Evolutionary conservation across 2,329 filamentous ascomycete genomes (phyloP), one percentile per base, ranked within the genome.

Genomic region (Microsporum canis): DNA sequence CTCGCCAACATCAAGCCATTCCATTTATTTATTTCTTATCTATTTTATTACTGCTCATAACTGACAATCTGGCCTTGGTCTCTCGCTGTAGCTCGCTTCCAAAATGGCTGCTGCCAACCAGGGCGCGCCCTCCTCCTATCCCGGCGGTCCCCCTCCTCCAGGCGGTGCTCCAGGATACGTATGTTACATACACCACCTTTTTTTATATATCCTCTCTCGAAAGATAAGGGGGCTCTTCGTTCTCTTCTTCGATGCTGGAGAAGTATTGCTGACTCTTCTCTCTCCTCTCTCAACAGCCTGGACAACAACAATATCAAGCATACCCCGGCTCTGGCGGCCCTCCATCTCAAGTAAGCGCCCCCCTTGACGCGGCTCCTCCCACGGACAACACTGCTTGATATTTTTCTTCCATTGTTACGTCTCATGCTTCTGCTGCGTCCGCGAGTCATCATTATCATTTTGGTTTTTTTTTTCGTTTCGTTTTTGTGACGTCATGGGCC

Each of bases 161-260:
- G 68, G 49, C 64, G 74, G 65, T 66, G 72, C 70, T 39, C 71
- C 70, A 64, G 76, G 76, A 73, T 82, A 83, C 71, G 82, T 84
- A 75, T 79, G 82, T 81, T 61, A 60, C 39, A 41, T 60, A 63
- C 49, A 59, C 61, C 12, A 23, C 23, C 27, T 56, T 3, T 17
- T 38, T 23, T 23, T 23, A 23, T 39, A 14, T 31, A 33, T 31
- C 3, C 10, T 14, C 3, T 12, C 12, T 14, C 2, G n/a, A 56
- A 41, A 14, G 17, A 29, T 31, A 5, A 29, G 8, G 27, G 39
- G 4, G 39, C 2, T 36, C 39, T n/a, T 43, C 39, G n/a, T 43
- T 43, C n/a, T 5, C 39, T 36, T 43, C 39, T 43, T 23, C 4
- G 39, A n/a, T 17, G 38, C 38, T n/a, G n/a, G 17, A 45, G n/a